Evolutionary conservation across 352 stramenopile species (phyloP), one percentile per base, ranked within the genome.

Genomic region (Globisporangium yorkense): DNA sequence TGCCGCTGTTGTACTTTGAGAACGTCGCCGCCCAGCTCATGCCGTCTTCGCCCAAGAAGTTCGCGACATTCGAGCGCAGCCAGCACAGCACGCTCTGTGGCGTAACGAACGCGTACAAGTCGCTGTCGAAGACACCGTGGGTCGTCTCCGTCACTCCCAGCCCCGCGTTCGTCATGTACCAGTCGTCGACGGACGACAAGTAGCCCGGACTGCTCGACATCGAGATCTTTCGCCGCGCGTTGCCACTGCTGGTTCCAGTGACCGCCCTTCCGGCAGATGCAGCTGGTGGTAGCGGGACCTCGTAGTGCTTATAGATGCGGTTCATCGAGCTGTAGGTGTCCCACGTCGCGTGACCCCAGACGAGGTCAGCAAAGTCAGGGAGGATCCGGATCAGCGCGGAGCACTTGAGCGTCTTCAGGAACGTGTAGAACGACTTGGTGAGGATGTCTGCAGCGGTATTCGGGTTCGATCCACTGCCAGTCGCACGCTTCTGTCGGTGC

Each of bases 161-260:
- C 0, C 75, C 75, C n/a, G 62, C 64, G 46, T 66, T 66, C 4
- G 77, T 74, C 65, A 91, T 74, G 67, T 93, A 94, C 67, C 80
- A 94, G 61, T 93, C 85, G 57, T 94, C 85, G 5, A 89, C 68
- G 0, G 81, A 92, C 41, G 79, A 83, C 6, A 94, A 50, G 51
- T 87, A 88, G 9, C 82, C 84, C 20, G 82, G 82, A 37, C 82
- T 91, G 40, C 77, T 89, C 10, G 75, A 88, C 72, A 93, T 90
- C 47, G 75, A 87, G 44, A 87, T 79, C 46, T 74, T 65, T 20
- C 72, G 52, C 6, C 66, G 57, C 35, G 70, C 60, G 13, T 12
- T 49, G 6, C 13, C 2, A 4, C 2, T 6, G 7, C 47, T 41
- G 18, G 18, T 8, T 21, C 29, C 4, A 6, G 18, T 2, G 24